Evolutionary conservation across 495 filamentous ascomycete species (phyloP).

Genomic region (Glarea lozoyensis): DNA sequence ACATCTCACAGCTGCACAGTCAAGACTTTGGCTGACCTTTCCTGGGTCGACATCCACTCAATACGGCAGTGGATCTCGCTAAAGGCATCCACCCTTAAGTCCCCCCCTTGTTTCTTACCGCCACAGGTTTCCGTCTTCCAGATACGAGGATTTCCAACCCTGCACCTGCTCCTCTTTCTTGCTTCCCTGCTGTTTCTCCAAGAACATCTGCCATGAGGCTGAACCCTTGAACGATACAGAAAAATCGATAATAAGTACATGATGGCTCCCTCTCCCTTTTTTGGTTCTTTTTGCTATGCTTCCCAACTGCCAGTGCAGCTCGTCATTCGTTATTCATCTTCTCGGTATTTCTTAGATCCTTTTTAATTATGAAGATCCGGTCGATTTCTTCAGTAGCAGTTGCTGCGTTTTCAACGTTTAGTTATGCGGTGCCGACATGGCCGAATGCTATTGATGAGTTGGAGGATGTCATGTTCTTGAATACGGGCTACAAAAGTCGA

Average conservation of each 20-base stretch:
- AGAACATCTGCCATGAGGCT: not conserved
- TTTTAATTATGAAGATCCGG: slow-evolving; percentile 19
- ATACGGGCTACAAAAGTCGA: slow-evolving; percentile 40
- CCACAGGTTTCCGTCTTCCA: not conserved
- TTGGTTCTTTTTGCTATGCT: slow-evolving; percentile 1
- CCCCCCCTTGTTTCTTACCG: too few relatives aligned
- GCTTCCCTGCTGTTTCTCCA: not conserved
- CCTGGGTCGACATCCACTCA: too few relatives aligned
- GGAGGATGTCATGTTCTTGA: slow-evolving; percentile 54
- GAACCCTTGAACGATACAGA: not conserved
- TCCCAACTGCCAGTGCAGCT: slow-evolving; percentile 14
- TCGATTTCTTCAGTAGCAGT: slow-evolving; percentile 22
- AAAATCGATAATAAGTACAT: slow-evolving; percentile 5
- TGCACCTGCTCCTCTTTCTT: not conserved
- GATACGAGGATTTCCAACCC: slow-evolving; percentile 1
- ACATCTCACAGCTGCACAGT: too few relatives aligned
- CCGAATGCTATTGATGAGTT: slow-evolving; percentile 49
- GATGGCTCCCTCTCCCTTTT: not conserved
- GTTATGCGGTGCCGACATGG: slow-evolving; percentile 46
- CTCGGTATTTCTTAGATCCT: slow-evolving; percentile 5
- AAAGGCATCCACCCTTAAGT: too few relatives aligned
- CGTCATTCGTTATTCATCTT: slow-evolving; percentile 11
- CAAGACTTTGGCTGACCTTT: too few relatives aligned
- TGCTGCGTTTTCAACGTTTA: slow-evolving; percentile 22
- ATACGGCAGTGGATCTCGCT: too few relatives aligned